Conservation (phyloP, 495 filamentous ascomycete species). For the Neurospora sp. region DNA sequence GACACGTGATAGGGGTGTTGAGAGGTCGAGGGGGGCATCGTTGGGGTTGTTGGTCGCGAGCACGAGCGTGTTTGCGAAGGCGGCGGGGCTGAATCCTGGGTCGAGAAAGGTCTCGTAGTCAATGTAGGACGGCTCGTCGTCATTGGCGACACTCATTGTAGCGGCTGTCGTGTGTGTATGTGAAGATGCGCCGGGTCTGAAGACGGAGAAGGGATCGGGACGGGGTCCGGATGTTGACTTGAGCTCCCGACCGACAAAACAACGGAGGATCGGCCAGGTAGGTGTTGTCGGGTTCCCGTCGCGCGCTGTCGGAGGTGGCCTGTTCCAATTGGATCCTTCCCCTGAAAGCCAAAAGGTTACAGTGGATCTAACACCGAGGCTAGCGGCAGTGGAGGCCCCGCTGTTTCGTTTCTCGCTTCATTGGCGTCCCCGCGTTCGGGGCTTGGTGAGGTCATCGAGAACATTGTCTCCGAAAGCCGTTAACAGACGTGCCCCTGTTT, state of each 20-base stretch:
- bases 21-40: conserved; percentile 83
- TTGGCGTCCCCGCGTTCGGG: neutral
- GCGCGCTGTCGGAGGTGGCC: neutral
- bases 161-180: neutral
- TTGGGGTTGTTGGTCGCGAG: conserved; percentile 83
- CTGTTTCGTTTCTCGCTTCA: neutral
- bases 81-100: conserved; percentile 65
- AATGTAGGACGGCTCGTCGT: conserved; percentile 73
- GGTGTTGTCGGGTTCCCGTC: too few species aligned
- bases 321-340: neutral
- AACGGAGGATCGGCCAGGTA: too few species aligned
- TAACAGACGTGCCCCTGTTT: neutral
- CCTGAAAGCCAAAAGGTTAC: neutral
- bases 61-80: conserved; percentile 83
- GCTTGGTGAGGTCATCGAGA: neutral
- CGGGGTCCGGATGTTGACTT: neutral
- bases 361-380: neutral
- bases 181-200: neutral
- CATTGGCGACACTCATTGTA: conserved; percentile 15
- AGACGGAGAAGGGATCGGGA: neutral
- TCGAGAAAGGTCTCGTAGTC: conserved; percentile 91
- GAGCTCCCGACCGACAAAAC: neutral
- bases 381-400: neutral
- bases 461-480: neutral
- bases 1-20: conserved; percentile 85